phyloP scores from a whole-genome alignment of 2,329 filamentous ascomycete species.

The Colletotrichum godetiae region DNA sequence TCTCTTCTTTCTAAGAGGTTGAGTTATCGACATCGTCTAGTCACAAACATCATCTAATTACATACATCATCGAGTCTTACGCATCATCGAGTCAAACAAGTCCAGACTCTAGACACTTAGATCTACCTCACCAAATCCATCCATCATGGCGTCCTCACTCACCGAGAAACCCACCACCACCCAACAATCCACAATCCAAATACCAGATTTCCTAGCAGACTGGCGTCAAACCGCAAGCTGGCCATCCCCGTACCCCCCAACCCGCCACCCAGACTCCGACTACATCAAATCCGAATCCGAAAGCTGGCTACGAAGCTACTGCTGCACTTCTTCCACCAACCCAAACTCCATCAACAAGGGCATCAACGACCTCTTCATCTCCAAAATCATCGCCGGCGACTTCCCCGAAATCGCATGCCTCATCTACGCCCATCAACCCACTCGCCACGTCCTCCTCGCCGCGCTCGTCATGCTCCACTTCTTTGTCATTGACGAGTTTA shows the following conservation, averaged over 20 bases:
- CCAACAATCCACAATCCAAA: not conserved
- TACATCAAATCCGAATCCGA: not conserved
- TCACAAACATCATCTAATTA: too few relatives aligned
- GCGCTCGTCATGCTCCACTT: constrained; percentile 1
- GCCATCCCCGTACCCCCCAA: not conserved
- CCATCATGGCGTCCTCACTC: not conserved
- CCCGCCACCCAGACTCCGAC: not conserved
- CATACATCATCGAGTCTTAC: too few relatives aligned
- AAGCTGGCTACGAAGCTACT: not conserved
- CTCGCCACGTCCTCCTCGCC: not conserved
- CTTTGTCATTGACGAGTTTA: not conserved
- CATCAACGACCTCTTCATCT: not conserved
- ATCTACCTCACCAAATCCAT: too few relatives aligned
- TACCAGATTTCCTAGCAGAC: not conserved
- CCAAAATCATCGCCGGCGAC: not conserved
- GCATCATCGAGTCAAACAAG: too few relatives aligned
- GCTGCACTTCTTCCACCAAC: not conserved
- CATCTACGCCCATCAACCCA: not conserved
- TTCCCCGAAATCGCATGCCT: not conserved
- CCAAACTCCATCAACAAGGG: not conserved
- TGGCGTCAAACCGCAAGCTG: not conserved
- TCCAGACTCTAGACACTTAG: too few relatives aligned
- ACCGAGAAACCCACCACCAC: not conserved
- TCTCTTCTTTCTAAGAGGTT: too few relatives aligned
- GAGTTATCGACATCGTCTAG: too few relatives aligned